phyloP scores from a whole-genome alignment of 176 grass and related monocot genomes.

The Pontederia crassipes region DNA sequence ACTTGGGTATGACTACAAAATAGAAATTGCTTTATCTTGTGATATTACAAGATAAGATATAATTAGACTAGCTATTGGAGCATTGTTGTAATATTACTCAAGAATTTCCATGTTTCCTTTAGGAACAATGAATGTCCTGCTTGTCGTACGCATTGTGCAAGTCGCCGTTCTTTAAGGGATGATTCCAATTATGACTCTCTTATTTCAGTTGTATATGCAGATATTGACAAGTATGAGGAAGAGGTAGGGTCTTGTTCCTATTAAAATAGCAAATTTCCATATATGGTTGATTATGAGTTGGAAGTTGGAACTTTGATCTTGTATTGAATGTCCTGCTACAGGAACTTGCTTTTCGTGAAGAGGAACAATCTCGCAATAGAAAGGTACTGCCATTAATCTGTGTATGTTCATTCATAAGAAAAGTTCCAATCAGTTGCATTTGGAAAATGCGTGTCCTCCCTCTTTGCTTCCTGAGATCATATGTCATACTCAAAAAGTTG shows the following conservation, averaged over 20 bases:
- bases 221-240: slow-evolving; percentile 80
- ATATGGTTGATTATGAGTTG: too few species aligned
- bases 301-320: not conserved
- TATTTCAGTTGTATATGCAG: slow-evolving; percentile 58
- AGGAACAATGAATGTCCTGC: slow-evolving; percentile 79
- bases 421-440: not conserved
- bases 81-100: too few species aligned
- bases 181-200: slow-evolving; percentile 76
- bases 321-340: slow-evolving; percentile 18
- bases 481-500: slow-evolving; percentile 12
- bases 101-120: slow-evolving; percentile 5
- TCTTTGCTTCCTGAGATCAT: not conserved
- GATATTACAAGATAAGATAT: not conserved
- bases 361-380: slow-evolving; percentile 57
- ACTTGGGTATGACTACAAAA: slow-evolving; percentile 32
- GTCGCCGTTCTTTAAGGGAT: slow-evolving; percentile 67
- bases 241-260: slow-evolving; percentile 30
- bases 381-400: slow-evolving; percentile 37
- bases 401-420: not conserved
- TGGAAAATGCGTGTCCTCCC: not conserved
- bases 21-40: not conserved
- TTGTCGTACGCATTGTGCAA: slow-evolving; percentile 76
- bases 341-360: slow-evolving; percentile 78
- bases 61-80: too few species aligned
- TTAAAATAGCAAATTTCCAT: too few species aligned